Base-by-base conservation (phyloP, 2,329 filamentous ascomycete species). In the Beauveria caledonica region DNA sequence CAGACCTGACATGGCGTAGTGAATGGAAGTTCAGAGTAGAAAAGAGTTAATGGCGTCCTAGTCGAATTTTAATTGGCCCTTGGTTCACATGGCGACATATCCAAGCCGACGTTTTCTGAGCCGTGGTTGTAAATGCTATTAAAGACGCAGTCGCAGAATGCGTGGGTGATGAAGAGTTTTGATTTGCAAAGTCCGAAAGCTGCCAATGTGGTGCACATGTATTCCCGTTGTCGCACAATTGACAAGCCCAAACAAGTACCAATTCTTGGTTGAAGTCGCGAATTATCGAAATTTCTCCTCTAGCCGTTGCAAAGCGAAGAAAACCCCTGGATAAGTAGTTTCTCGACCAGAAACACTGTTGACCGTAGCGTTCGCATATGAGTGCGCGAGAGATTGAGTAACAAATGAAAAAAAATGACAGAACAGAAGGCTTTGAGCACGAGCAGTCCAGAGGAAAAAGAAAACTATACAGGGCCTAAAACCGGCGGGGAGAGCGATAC, bases 101-200 rank as follows among this genome's bases (percentile, higher is more conserved):
- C 66, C 68, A 69, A 66, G 68, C 68, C 68, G 71, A 68, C 68
- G 69, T 68, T 65, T 72, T 70, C 64, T 69, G 71, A 60, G 57
- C 15, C 57, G 48, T 68, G 70, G 69, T 67, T 72, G 68, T 67
- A 66, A 69, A 55, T 68, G 68, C 68, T 73, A 73, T 70, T 68
- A 74, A 70, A 50, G 66, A 67, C 71, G 69, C 67, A 64, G 71
- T 70, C 70, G 73, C 69, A 67, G 69, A 69, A 71, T 66, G 69
- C 66, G 68, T 71, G 70, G 68, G 66, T 71, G 73, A 73, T 69
- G 70, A 71, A 72, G 69, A 70, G 68, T 71, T 61, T 72, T 74
- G 68, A 73, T 70, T 74, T 74, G 72, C 67, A 70, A 69, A 69
- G 70, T 72, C 70, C 71, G 71, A 70, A 72, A 71, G 71, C 68